Evolutionary conservation across 108 stramenopile species (phyloP), one percentile per base, ranked within the genome.

Genomic region (Chaetoceros tenuissimus): DNA sequence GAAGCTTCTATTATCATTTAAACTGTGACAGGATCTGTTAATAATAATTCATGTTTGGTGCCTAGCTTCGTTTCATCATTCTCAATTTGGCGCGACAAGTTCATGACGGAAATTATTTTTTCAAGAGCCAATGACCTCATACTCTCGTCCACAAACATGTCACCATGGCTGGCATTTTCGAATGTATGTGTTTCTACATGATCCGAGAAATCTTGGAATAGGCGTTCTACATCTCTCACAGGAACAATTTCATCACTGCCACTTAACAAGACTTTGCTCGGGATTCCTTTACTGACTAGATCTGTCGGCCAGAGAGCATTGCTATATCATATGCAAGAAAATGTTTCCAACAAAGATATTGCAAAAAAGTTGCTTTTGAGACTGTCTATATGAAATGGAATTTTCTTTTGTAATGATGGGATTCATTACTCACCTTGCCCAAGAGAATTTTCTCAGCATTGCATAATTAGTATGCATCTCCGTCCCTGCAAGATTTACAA

Each of bases 401-500:
- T 10, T n/a, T n/a, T n/a, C n/a, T n/a, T n/a, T n/a, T n/a, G n/a
- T n/a, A n/a, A n/a, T n/a, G n/a, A n/a, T n/a, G n/a, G n/a, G n/a
- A n/a, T n/a, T n/a, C n/a, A n/a, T n/a, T n/a, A n/a, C n/a, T n/a
- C n/a, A n/a, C n/a, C n/a, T 40, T 51, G 49, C 21, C 53, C 53
- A 54, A 20, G 28, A 54, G 29, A 54, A 54, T 18, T 54, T 26
- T 30, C 53, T 3, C 19, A 54, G 53, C 53, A 54, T 54, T 5
- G 53, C 53, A 29, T 54, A n/a, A 17, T 54, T 54, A 25, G 53
- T 54, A 29, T 54, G 53, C 18, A 54, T 17, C 53, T 54, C 48
- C 5, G 48, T 49, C 7, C 48, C 48, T 21, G 48, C 48, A 5
- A 49, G 34, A n/a, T 49, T 49, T 7, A 49, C n/a, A 7, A 49